phyloP scores from a whole-genome alignment of 2,329 filamentous ascomycete genomes.

The Chaetomium sp. region DNA sequence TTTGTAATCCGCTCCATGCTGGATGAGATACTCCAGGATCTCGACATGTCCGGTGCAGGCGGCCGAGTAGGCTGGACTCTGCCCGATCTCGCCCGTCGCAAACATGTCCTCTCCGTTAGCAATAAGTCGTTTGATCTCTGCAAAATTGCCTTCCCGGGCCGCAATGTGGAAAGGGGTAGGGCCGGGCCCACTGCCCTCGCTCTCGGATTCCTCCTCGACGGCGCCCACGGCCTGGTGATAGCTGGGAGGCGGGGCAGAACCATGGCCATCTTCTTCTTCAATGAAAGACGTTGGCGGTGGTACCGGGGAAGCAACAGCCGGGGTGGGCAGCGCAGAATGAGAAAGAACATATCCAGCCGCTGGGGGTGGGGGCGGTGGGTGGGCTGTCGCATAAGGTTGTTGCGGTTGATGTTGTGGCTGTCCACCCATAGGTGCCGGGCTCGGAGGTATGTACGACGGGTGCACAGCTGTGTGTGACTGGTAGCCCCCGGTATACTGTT shows the following conservation, averaged over 20 bases:
- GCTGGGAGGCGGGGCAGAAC: not conserved
- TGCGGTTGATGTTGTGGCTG: not conserved
- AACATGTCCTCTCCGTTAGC: not conserved
- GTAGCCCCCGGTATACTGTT: not conserved
- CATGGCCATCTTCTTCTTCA: conserved; percentile 5
- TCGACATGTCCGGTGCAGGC: not conserved
- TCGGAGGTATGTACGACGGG: not conserved
- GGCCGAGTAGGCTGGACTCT: conserved; percentile 4
- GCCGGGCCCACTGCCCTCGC: not conserved
- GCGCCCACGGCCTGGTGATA: not conserved
- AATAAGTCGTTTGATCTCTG: not conserved
- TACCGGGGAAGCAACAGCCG: not conserved
- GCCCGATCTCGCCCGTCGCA: conserved; percentile 1
- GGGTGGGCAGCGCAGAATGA: not conserved
- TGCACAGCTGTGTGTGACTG: not conserved
- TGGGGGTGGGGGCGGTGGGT: not conserved
- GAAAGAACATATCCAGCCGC: not conserved
- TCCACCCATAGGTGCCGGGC: not conserved
- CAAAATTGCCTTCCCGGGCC: not conserved
- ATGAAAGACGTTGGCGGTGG: not conserved
- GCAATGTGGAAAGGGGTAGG: not conserved
- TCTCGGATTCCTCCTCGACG: not conserved
- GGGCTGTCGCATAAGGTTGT: not conserved
- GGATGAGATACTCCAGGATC: conserved; percentile 10
- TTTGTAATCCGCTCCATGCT: conserved; percentile 5